A percentile compares a stretch with the other conserved stretches of the same genome.
These are phyloP conservation scores for Suillus cothurnatus DNA, from an alignment of 768 basidiomycete genomes.

Conservation along the genomic window DNA sequence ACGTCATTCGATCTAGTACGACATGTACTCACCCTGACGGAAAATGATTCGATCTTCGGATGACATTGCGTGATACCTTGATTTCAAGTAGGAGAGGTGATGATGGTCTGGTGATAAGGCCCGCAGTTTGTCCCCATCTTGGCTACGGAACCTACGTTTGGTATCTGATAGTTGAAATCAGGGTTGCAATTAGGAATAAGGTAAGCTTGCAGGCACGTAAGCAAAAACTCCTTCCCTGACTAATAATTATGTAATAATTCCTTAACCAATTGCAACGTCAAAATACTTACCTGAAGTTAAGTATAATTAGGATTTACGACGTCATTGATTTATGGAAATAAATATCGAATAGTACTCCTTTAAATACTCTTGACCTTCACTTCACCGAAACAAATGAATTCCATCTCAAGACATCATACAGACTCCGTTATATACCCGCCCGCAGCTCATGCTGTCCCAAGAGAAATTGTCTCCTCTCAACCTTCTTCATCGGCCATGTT, in stretches of 20 bases:
- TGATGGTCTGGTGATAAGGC: not conserved
- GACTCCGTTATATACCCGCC: conserved; percentile 12
- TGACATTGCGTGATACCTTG: conserved; percentile 19
- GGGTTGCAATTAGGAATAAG: not conserved
- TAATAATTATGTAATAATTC: not conserved
- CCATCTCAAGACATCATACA: not conserved
- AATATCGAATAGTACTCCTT: not conserved
- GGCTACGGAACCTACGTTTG: not conserved
- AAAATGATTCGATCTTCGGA: conserved; percentile 18
- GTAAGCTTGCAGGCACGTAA: not conserved
- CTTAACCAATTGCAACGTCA: not conserved
- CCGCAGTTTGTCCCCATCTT: not conserved
- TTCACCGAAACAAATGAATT: not conserved
- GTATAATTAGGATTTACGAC: conserved; percentile 1
- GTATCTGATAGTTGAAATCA: not conserved
- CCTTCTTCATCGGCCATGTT: conserved; percentile 18
- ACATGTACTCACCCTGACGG: not conserved
- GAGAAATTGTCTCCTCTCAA: conserved; percentile 21
- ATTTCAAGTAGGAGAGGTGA: not conserved
- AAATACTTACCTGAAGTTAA: not conserved
- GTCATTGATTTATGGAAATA: not conserved
- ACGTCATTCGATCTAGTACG: not conserved
- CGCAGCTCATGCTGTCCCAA: conserved; percentile 1
- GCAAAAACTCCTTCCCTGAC: not conserved
- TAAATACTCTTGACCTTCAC: not conserved